Conservation (phyloP, 495 filamentous ascomycete genomes). For the Penicillium malachiteum region DNA sequence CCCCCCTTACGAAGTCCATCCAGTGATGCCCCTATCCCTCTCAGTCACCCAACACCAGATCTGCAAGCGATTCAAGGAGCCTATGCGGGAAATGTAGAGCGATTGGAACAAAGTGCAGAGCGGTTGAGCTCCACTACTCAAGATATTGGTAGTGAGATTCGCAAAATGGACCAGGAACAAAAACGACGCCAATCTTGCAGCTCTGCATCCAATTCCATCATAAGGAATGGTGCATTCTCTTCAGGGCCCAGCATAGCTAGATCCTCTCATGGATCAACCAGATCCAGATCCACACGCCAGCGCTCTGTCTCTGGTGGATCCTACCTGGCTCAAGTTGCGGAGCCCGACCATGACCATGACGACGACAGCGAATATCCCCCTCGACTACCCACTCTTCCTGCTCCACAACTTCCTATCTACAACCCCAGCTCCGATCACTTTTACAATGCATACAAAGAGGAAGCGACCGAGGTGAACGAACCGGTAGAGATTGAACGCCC, state of each 20-base stretch:
- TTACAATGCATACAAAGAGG: conserved; percentile 22
- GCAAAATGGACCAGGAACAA: conserved; percentile 74
- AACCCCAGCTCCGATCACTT: conserved; percentile 17
- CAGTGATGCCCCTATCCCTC: conserved; percentile 53
- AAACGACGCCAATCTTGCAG: conserved; percentile 53
- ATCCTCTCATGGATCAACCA: conserved; percentile 63
- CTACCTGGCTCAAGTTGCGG: conserved; percentile 50
- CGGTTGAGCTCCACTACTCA: conserved; percentile 74
- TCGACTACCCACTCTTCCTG: conserved; percentile 22
- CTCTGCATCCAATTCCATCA: conserved; percentile 59
- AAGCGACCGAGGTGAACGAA: conserved; percentile 2
- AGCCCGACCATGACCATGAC: conserved; percentile 47
- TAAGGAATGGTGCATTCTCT: conserved; percentile 74
- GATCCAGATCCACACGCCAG: conserved; percentile 46
- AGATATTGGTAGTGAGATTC: conserved; percentile 76
- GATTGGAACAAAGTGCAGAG: conserved; percentile 80
- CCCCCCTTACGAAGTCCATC: conserved; percentile 62
- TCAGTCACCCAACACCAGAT: conserved; percentile 77
- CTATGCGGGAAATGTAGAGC: conserved; percentile 74
- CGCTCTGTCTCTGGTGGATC: conserved; percentile 58
- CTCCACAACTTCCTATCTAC: conserved; percentile 26
- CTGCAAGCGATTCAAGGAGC: conserved; percentile 70
- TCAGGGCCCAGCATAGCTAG: conserved; percentile 57
- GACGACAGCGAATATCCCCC: conserved; percentile 25
- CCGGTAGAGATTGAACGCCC: conserved; percentile 35